phyloP scores from a whole-genome alignment of 73 alveolate species.

The Urostyla sp. region DNA sequence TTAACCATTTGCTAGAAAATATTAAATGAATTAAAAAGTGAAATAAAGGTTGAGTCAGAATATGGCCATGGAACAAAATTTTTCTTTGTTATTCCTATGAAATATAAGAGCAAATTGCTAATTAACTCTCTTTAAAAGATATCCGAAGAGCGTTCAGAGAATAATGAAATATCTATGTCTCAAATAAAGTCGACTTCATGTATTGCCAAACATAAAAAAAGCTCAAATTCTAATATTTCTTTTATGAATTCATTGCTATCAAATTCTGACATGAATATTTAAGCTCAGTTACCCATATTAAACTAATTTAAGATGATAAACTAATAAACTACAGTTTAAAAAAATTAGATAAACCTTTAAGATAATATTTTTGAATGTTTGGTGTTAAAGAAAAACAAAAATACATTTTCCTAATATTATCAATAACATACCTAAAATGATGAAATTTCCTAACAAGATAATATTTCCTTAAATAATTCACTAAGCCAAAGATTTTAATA shows the following conservation, averaged over 20 bases:
- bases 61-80: neutral
- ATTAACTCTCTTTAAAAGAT: neutral
- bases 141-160: neutral
- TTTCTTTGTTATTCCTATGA: neutral
- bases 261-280: neutral
- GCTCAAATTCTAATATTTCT: neutral
- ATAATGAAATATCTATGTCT: neutral
- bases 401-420: too few species aligned
- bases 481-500: too few species aligned
- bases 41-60: neutral
- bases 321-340: too few species aligned
- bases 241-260: neutral
- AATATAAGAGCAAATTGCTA: too few species aligned
- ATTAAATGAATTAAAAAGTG: neutral
- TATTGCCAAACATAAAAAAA: neutral
- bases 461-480: too few species aligned
- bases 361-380: too few species aligned
- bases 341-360: too few species aligned
- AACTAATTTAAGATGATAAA: too few species aligned
- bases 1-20: slow-evolving; percentile 19
- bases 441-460: too few species aligned
- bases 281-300: too few species aligned
- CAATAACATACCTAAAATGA: too few species aligned
- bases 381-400: too few species aligned
- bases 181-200: neutral